phyloP scores from a whole-genome alignment of 78 protist species.

The Chrysochromulina parva region DNA sequence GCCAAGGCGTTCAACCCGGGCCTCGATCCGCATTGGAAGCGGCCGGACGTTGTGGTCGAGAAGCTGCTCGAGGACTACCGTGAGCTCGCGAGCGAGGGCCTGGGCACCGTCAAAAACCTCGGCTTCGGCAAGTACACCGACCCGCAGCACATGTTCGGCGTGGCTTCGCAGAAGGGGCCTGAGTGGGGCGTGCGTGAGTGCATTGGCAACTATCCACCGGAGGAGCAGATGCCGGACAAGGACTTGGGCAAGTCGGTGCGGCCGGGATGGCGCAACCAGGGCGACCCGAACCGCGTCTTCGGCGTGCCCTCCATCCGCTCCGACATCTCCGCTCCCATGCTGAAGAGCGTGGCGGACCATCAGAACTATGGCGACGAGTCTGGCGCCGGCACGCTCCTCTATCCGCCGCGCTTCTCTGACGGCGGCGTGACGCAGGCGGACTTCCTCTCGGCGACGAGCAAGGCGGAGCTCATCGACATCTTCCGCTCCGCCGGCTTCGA shows the following conservation, averaged over 20 bases:
- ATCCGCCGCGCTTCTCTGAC: neutral
- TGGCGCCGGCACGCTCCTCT: neutral
- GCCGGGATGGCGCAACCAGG: neutral
- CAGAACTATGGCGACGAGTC: constrained; percentile 47
- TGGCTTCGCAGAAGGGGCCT: neutral
- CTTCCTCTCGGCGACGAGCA: neutral
- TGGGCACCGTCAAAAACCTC: neutral
- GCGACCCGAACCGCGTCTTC: neutral
- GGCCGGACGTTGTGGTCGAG: neutral
- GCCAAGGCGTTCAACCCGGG: neutral
- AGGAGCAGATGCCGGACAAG: neutral
- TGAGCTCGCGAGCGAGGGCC: neutral
- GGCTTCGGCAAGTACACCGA: neutral
- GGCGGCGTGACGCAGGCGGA: neutral
- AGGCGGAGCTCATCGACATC: too few species aligned
- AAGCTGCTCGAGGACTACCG: neutral
- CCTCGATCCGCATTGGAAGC: neutral
- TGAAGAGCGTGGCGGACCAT: constrained; percentile 17
- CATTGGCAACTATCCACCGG: neutral
- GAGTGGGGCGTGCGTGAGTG: constrained; percentile 9
- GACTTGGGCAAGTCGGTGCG: neutral
- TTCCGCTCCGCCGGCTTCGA: too few species aligned
- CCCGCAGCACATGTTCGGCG: neutral
- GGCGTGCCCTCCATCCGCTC: constrained; percentile 32
- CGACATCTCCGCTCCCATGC: neutral